A percentile compares a stretch with the other conserved stretches of the same genome.
Conservation (phyloP, 2,329 filamentous ascomycete species). For the Pseudodiploospora longispora region DNA sequence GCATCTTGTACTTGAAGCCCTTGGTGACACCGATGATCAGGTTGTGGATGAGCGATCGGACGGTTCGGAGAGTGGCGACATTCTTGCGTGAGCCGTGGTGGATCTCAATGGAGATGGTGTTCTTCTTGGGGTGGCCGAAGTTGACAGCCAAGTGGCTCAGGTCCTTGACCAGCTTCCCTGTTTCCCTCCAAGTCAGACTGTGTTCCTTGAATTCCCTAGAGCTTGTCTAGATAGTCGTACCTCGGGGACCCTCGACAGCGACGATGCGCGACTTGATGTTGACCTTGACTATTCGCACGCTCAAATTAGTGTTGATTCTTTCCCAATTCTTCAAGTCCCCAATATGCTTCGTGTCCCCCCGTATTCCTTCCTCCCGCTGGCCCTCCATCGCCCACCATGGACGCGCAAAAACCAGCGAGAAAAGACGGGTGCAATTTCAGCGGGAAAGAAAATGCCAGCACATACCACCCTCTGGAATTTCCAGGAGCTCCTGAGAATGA, state of each 20-base stretch:
- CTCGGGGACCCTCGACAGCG: slow-evolving; percentile 94
- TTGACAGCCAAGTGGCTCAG: slow-evolving; percentile 93
- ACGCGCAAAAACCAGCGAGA: background rate
- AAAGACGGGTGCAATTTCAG: background rate
- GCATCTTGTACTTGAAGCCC: slow-evolving; percentile 99
- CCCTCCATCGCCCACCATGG: background rate
- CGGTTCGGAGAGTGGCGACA: slow-evolving; percentile 94
- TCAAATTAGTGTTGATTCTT: slow-evolving; percentile 20
- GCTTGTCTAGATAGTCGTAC: slow-evolving; percentile 37
- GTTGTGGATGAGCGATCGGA: slow-evolving; percentile 98
- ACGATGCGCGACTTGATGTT: slow-evolving; percentile 93
- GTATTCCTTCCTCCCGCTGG: background rate
- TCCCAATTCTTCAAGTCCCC: slow-evolving; percentile 5
- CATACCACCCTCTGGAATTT: slow-evolving; percentile 95
- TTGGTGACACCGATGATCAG: slow-evolving; percentile 96
- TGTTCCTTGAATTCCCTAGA: background rate
- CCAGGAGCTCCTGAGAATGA: slow-evolving; percentile 92
- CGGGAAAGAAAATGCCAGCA: slow-evolving; percentile 25
- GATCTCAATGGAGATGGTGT: slow-evolving; percentile 91
- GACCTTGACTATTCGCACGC: slow-evolving; percentile 71
- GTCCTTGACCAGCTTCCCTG: slow-evolving; percentile 94
- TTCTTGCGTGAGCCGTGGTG: slow-evolving; percentile 98
- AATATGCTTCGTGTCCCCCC: background rate
- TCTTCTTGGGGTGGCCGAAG: slow-evolving; percentile 81
- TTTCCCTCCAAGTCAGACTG: slow-evolving; percentile 13